A percentile compares a stretch with the other conserved stretches of the same genome.
Evolutionary conservation across 441 rosid genomes (phyloP).

Genomic region (Pelargonium myrrhifolium): DNA sequence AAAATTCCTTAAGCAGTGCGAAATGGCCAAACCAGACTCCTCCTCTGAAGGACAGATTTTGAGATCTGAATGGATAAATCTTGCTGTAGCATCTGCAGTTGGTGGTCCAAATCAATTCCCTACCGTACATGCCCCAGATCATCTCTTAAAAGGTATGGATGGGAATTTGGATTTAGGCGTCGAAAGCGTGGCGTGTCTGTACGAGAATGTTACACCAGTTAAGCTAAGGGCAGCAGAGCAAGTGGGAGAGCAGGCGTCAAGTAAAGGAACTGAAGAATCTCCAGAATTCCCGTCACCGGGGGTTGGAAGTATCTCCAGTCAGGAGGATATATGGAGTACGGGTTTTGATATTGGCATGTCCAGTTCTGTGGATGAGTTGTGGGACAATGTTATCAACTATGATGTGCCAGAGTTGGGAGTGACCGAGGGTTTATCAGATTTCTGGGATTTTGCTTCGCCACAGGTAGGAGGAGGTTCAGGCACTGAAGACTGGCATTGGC

Average conservation of each 20-base stretch:
- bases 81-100: slow-evolving; percentile 19
- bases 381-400: slow-evolving; percentile 41
- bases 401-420: slow-evolving; percentile 42
- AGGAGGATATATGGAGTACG: slow-evolving; percentile 60
- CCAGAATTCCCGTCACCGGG: slow-evolving; percentile 25
- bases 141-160: slow-evolving; percentile 24
- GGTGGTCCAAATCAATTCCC: slow-evolving; percentile 20
- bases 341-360: slow-evolving; percentile 42
- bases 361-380: slow-evolving; percentile 38
- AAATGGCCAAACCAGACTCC: slow-evolving; percentile 30
- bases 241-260: slow-evolving; percentile 33
- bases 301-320: slow-evolving; percentile 32
- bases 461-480: slow-evolving; percentile 45
- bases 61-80: slow-evolving; percentile 32
- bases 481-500: slow-evolving; percentile 30
- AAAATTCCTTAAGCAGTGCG: slow-evolving; percentile 52
- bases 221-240: slow-evolving; percentile 18
- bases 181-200: slow-evolving; percentile 26
- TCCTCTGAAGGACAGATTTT: slow-evolving; percentile 38
- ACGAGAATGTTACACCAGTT: slow-evolving; percentile 21
- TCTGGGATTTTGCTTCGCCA: slow-evolving; percentile 47
- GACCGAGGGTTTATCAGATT: slow-evolving; percentile 44
- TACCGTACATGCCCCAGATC: slow-evolving; percentile 24
- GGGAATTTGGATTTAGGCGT: slow-evolving; percentile 25
- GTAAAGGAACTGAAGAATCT: slow-evolving; percentile 14